Percentiles rank a stretch among this genome's conserved stretches.
phyloP scores from a whole-genome alignment of 2,329 filamentous ascomycete genomes.

The Onygenales sp. region DNA sequence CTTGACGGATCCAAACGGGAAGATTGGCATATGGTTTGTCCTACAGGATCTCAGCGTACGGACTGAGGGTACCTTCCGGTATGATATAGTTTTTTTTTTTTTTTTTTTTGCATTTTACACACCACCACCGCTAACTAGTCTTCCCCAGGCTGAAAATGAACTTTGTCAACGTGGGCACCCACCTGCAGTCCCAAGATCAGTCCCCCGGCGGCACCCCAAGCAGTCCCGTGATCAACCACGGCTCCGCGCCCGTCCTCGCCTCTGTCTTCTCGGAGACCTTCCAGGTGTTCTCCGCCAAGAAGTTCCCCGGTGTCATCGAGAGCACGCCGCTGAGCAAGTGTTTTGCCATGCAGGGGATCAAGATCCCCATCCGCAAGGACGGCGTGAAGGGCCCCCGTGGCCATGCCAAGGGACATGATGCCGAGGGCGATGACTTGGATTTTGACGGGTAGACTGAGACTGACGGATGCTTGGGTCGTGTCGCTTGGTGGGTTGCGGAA shows the following conservation, averaged over 20 bases:
- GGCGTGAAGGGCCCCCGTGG: constrained; percentile 42
- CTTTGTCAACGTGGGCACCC: constrained; percentile 70
- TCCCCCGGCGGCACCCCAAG: constrained; percentile 17
- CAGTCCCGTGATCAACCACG: constrained; percentile 54
- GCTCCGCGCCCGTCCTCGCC: constrained; percentile 71
- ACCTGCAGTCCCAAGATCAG: constrained; percentile 7
- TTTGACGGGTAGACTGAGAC: not conserved
- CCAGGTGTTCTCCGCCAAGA: constrained; percentile 93
- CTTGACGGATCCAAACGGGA: constrained; percentile 66
- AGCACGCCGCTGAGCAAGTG: constrained; percentile 84
- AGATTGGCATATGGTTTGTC: constrained; percentile 92
- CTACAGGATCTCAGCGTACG: constrained; percentile 90
- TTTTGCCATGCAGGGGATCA: constrained; percentile 89
- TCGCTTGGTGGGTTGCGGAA: not conserved
- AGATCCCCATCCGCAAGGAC: constrained; percentile 92
- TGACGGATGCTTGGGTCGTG: not conserved
- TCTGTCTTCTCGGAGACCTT: constrained; percentile 81
- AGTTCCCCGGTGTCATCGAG: constrained; percentile 95
- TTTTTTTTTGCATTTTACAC: not conserved
- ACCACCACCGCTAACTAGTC: not conserved
- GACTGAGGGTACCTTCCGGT: constrained; percentile 87
- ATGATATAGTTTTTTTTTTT: constrained; percentile 21
- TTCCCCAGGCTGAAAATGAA: constrained; percentile 52
- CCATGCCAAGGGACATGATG: constrained; percentile 32
- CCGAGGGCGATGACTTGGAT: constrained; percentile 11